Percentiles rank a stretch among this genome's conserved stretches.
These are phyloP conservation scores for Candida sanyaensis DNA, from an alignment of 1,139 yeast genomes.

Conservation along the genomic window DNA sequence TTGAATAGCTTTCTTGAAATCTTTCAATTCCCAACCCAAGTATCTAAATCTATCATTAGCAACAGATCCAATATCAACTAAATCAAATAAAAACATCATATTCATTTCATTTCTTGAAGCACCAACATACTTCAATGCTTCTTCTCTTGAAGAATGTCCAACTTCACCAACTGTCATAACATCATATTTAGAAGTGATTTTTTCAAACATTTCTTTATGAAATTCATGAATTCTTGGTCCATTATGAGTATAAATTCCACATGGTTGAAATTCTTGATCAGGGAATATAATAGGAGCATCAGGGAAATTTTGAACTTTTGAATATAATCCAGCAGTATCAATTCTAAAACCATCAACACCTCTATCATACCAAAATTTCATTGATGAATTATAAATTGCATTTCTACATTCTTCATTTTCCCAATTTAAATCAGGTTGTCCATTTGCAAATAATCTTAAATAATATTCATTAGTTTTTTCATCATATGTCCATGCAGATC, in stretches of 20 bases:
- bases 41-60: constrained; percentile 34
- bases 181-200: constrained; percentile 50
- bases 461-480: constrained; percentile 55
- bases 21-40: constrained; percentile 36
- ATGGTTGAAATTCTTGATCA: constrained; percentile 42
- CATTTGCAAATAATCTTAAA: constrained; percentile 49
- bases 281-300: constrained; percentile 52
- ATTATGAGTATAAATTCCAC: constrained; percentile 30
- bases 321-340: constrained; percentile 55
- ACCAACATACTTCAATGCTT: constrained; percentile 48
- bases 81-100: constrained; percentile 53
- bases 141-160: constrained; percentile 43
- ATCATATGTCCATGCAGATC: constrained; percentile 59
- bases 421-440: constrained; percentile 65
- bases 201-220: constrained; percentile 52
- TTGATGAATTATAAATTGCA: constrained; percentile 51
- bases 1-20: constrained; percentile 45
- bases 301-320: constrained; percentile 47
- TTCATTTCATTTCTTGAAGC: constrained; percentile 52
- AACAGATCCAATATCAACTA: constrained; percentile 45
- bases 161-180: constrained; percentile 61
- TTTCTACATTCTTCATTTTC: constrained; percentile 52
- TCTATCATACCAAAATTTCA: constrained; percentile 55
- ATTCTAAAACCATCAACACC: constrained; percentile 64
- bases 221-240: constrained; percentile 61